phyloP scores from a whole-genome alignment of 2,329 filamentous ascomycete genomes.

The Mollisia scopiformis region DNA sequence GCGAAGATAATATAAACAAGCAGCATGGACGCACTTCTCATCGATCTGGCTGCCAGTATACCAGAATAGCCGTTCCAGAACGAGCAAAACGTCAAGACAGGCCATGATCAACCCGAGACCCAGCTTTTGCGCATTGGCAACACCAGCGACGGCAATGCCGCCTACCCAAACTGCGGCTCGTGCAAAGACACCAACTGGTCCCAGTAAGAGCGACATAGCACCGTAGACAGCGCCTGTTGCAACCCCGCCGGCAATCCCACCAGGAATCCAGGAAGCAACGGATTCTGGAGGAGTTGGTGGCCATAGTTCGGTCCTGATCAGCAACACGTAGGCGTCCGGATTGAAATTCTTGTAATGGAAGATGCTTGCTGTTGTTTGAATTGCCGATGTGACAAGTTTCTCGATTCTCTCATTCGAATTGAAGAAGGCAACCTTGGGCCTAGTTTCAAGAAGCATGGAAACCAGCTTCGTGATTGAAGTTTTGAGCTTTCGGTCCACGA shows the following conservation, averaged over 20 bases:
- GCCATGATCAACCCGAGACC: constrained; percentile 1
- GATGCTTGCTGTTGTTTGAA: constrained; percentile 3
- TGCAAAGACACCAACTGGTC: constrained; percentile 1
- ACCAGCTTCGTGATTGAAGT: not conserved
- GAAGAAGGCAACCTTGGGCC: not conserved
- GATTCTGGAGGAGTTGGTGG: constrained; percentile 2
- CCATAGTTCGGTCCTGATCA: constrained; percentile 2
- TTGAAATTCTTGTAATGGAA: constrained; percentile 6
- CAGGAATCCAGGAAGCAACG: not conserved
- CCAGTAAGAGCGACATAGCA: not conserved
- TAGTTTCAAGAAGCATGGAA: constrained; percentile 1
- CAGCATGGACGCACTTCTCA: constrained; percentile 5
- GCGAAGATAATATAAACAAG: constrained; percentile 7
- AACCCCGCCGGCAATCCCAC: not conserved
- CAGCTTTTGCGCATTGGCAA: constrained; percentile 1
- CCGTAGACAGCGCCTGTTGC: constrained; percentile 2
- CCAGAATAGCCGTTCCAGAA: constrained; percentile 1
- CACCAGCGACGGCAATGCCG: not conserved
- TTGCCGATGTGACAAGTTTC: constrained; percentile 3
- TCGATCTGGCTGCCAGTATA: not conserved
- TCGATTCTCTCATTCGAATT: constrained; percentile 2
- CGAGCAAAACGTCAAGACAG: constrained; percentile 3
- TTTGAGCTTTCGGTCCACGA: constrained; percentile 4
- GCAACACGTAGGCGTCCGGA: not conserved
- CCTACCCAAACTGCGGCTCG: not conserved